phyloP scores from a whole-genome alignment of 2,329 filamentous ascomycete genomes.

The Fusarium sp. region DNA sequence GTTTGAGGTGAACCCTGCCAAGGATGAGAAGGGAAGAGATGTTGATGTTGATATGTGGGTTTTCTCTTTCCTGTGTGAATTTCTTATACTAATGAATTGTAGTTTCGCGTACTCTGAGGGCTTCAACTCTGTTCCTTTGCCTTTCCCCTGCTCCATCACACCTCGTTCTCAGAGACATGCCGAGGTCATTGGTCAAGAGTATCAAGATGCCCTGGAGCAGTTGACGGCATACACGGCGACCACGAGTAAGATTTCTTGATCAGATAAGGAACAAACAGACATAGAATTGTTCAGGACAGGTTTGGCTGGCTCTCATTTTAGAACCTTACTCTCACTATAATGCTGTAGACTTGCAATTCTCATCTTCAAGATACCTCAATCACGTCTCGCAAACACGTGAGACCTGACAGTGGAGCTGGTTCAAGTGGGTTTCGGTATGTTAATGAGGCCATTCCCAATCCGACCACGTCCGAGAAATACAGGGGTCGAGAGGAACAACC shows the following conservation, averaged over 20 bases:
- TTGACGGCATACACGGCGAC: conserved; percentile 44
- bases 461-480: neutral
- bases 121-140: conserved; percentile 56
- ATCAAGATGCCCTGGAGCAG: conserved; percentile 37
- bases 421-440: neutral
- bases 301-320: neutral
- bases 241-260: conserved; percentile 38
- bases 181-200: conserved; percentile 50
- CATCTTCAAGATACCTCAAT: neutral
- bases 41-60: conserved; percentile 56
- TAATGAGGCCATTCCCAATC: neutral
- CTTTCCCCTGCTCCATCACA: conserved; percentile 55
- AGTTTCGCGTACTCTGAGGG: conserved; percentile 58
- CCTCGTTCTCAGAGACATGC: conserved; percentile 50
- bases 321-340: neutral
- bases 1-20: conserved; percentile 55
- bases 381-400: neutral
- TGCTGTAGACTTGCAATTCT: neutral
- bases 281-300: neutral
- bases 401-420: neutral
- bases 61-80: fast-evolving
- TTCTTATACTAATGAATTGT: neutral
- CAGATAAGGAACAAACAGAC: neutral
- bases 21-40: conserved; percentile 45
- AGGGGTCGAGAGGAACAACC: neutral